A percentile compares a stretch with the other conserved stretches of the same genome.
Conservation (phyloP, 495 filamentous ascomycete species). For the Trypethelium eluteriae region DNA sequence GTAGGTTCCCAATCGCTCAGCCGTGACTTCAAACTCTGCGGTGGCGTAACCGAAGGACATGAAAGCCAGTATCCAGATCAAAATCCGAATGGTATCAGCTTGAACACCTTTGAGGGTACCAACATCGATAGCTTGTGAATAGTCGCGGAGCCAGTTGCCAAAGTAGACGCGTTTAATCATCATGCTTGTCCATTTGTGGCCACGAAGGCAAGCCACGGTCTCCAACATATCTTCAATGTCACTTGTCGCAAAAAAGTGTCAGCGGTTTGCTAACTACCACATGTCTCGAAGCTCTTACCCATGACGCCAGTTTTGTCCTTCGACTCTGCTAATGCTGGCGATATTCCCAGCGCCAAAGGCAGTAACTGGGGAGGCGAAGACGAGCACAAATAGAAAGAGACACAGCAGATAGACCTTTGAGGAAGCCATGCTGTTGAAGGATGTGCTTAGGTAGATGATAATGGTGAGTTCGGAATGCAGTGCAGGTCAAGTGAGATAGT, state of each 20-base stretch:
- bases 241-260: constrained; percentile 7
- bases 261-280: constrained; percentile 12
- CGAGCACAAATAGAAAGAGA: constrained; percentile 41
- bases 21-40: constrained; percentile 90
- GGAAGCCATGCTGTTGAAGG: background rate
- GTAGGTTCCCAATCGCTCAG: constrained; percentile 84
- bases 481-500: background rate
- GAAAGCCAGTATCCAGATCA: constrained; percentile 88
- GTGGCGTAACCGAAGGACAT: constrained; percentile 96
- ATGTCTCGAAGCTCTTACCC: constrained; percentile 44
- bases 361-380: constrained; percentile 55
- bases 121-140: constrained; percentile 87
- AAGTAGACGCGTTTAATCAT: constrained; percentile 89
- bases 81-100: constrained; percentile 79
- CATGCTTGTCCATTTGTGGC: constrained; percentile 90
- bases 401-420: constrained; percentile 21
- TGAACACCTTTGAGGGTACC: constrained; percentile 84
- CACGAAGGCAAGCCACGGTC: constrained; percentile 75
- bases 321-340: constrained; percentile 83
- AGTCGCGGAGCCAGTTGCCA: constrained; percentile 49
- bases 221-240: constrained; percentile 88
- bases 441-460: background rate
- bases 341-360: constrained; percentile 97
- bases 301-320: constrained; percentile 95
- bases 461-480: background rate